Evolutionary conservation across 306 rosid species (phyloP), one percentile per base, ranked within the genome.

Genomic region (Urtica urens): DNA sequence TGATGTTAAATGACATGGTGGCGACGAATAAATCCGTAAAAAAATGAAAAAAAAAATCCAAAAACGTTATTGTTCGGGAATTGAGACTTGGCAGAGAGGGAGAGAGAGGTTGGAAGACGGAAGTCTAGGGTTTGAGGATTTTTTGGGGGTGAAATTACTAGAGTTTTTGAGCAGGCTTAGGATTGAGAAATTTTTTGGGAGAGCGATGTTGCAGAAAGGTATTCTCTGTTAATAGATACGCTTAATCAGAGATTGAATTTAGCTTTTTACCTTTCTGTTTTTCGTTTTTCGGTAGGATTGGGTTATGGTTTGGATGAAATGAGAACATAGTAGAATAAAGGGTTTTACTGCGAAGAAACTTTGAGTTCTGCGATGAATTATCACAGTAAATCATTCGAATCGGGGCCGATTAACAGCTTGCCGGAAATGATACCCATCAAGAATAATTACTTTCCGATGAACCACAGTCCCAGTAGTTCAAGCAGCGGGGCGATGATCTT

Each of bases 361-460:
- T 70, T 90, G 8, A 71, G 76, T 55, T 81, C 78, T 10, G 70
- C 68, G 46, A 51, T 78, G 71, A 84, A 70, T 42, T 65, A 86
- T 41, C 94, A 71, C 52, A 94, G 94, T 1, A 85, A 84, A 51
- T 79, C 99, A 17, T 90, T 85, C 62, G 94, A 79, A 67, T 77
- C 93, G 20, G 81, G 82, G 27, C 77, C 87, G 16, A 81, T 80
- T 15, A 76, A 55, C 67, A 73, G 90, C 67, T 35, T 70, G 51
- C 75, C 95, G 3, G 99, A 77, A 69, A 79, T 81, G 95, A 73
- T 85, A 64, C 82, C 84, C 16, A 62, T 90, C 79, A 85, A 81
- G 38, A 69, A 51, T 65, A 81, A 74, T 68, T 85, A 68, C 55
- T n/a, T n/a, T n/a, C 74, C 80, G 28, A 23, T 72, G 58, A 78